Conservation (phyloP, 2,329 filamentous ascomycete genomes). For the Talaromyces sp. region DNA sequence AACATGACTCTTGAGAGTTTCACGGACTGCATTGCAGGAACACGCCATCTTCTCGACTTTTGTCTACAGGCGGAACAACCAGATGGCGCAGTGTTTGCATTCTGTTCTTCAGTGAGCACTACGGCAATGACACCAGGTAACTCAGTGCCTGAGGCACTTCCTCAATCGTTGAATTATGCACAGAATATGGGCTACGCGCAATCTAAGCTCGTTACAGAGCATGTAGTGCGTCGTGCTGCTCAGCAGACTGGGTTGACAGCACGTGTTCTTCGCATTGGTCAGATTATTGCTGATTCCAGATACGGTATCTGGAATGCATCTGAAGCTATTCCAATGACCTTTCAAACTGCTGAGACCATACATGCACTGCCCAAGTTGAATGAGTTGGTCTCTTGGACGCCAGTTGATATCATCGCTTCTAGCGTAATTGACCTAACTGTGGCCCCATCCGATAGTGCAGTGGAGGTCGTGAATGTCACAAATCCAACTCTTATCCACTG, state of each 20-base stretch:
- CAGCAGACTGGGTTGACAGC: conserved; percentile 30
- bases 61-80: conserved; percentile 28
- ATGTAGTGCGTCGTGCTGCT: conserved; percentile 36
- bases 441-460: conserved; percentile 17
- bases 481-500: conserved; percentile 47
- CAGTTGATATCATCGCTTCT: not conserved
- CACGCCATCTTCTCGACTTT: conserved; percentile 44
- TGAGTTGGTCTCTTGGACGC: not conserved
- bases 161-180: not conserved
- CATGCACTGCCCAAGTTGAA: not conserved
- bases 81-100: conserved; percentile 44
- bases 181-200: not conserved
- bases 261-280: conserved; percentile 48
- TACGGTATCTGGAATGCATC: conserved; percentile 52
- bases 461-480: conserved; percentile 44
- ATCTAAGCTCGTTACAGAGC: conserved; percentile 1
- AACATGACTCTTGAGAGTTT: conserved; percentile 56
- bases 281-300: conserved; percentile 49
- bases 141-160: conserved; percentile 33
- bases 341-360: conserved; percentile 35
- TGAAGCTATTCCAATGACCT: conserved; percentile 53
- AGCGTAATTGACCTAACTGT: conserved; percentile 23
- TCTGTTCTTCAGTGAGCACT: conserved; percentile 52
- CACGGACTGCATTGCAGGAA: conserved; percentile 49
- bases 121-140: conserved; percentile 34